Evolutionary conservation across 441 rosid genomes (phyloP), one percentile per base, ranked within the genome.

Genomic region (Jatropha multifida): DNA sequence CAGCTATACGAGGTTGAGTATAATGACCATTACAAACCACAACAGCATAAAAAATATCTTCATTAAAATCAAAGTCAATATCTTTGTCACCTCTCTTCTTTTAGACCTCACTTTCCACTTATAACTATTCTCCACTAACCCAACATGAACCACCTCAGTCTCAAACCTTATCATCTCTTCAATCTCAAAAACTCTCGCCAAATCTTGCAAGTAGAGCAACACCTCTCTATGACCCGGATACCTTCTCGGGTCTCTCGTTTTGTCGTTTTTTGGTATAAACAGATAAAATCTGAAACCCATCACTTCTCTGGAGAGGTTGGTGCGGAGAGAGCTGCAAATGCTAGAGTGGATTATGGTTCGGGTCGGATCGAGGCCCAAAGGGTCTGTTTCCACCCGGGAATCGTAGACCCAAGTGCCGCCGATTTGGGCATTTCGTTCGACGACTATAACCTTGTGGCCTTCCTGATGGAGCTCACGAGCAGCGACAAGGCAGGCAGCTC

Each of bases 171-270:
- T 79, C 90, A 88, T 76, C 66, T 87, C 88, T 32, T 82, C 87
- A 26, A 92, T 67, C 80, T 81, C 85, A 59, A 88, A 90, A 54
- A 89, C 95, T 42, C 79, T 82, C 3, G 85, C 87, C 71, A 88
- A 94, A 52, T 86, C 94, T 78, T 84, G 74, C 69, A 94, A 63
- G 69, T 90, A 94, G 73, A 70, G 76, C 77, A 90, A 71, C 77
- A 94, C 97, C 80, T 94, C 97, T 64, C 65, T 49, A n/a, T 92
- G 98, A 74, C 87, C 82, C 42, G 98, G 97, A n/a, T 70, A 89
- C 84, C 89, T 80, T 80, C 96, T 89, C 73, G 77, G 83, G 73
- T 94, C 97, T 46, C 90, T 74, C 3, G 72, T 74, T 41, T 83
- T 75, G 1, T 74, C 89, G 12, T 65, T 76, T 27, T 82, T 62